phyloP scores from a whole-genome alignment of 768 basidiomycete species.

The Ephemerocybe angulata region DNA sequence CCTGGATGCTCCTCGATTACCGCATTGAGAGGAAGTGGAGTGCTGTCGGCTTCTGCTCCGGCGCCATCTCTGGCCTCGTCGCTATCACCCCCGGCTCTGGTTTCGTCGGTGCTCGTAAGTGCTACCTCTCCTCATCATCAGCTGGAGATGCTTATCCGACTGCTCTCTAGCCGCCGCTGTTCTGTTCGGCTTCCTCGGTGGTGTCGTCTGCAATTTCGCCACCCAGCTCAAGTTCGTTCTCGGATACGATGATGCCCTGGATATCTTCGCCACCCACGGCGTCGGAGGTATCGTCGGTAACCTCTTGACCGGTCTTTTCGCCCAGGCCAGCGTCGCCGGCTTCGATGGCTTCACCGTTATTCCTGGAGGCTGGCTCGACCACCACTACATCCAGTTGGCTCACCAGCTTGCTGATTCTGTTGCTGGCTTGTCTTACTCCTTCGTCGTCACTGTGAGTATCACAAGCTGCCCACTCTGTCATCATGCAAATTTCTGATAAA shows the following conservation, averaged over 20 bases:
- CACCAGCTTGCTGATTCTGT: slow-evolving; percentile 78
- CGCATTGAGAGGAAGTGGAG: slow-evolving; percentile 92
- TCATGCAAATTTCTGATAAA: not conserved
- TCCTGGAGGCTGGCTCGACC: slow-evolving; percentile 85
- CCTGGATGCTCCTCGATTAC: slow-evolving; percentile 95
- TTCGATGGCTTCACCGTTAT: slow-evolving; percentile 71
- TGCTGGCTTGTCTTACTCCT: slow-evolving; percentile 65
- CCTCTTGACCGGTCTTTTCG: slow-evolving; percentile 84
- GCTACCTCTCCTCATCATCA: not conserved
- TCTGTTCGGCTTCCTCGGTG: slow-evolving; percentile 80
- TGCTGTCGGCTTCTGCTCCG: slow-evolving; percentile 93
- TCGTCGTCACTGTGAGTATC: slow-evolving; percentile 66
- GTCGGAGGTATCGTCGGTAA: slow-evolving; percentile 81
- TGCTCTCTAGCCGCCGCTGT: slow-evolving; percentile 66
- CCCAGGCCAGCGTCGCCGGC: slow-evolving; percentile 71
- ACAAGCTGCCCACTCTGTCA: not conserved
- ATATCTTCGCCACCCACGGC: slow-evolving; percentile 87
- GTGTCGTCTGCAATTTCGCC: slow-evolving; percentile 89
- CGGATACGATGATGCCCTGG: slow-evolving; percentile 75
- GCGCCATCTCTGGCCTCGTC: slow-evolving; percentile 86
- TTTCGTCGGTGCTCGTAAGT: slow-evolving; percentile 72
- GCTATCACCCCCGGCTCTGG: slow-evolving; percentile 87
- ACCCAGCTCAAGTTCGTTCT: slow-evolving; percentile 88
- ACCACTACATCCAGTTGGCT: slow-evolving; percentile 77
- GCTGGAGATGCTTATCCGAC: not conserved